phyloP scores from a whole-genome alignment of 2,329 filamentous ascomycete genomes.

The Helotiales sp. region DNA sequence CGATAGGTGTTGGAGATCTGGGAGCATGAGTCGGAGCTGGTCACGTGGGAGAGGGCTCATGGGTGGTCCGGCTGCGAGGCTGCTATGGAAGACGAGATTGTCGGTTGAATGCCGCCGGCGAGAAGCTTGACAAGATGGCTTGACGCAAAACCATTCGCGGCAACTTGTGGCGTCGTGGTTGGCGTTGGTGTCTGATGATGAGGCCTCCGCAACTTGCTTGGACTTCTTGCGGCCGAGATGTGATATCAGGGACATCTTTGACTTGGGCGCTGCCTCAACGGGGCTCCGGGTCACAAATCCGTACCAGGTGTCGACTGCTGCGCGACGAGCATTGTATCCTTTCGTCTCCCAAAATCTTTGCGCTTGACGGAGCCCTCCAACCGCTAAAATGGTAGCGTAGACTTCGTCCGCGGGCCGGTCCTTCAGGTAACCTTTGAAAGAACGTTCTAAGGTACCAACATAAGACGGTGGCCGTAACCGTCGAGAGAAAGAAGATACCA shows the following conservation, averaged over 20 bases:
- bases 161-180: slow-evolving; percentile 38
- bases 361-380: slow-evolving; percentile 67
- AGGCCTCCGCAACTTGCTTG: slow-evolving; percentile 16
- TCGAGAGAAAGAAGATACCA: slow-evolving; percentile 68
- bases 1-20: slow-evolving; percentile 62
- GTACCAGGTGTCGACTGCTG: slow-evolving; percentile 65
- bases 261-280: slow-evolving; percentile 49
- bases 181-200: slow-evolving; percentile 33
- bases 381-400: slow-evolving; percentile 62
- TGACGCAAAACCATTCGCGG: slow-evolving; percentile 45
- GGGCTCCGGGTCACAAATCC: slow-evolving; percentile 54
- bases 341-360: slow-evolving; percentile 70
- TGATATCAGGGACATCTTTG: slow-evolving; percentile 53
- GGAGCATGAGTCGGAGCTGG: slow-evolving; percentile 55
- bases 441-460: slow-evolving; percentile 65
- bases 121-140: slow-evolving; percentile 38
- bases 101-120: slow-evolving; percentile 37
- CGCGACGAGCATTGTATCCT: slow-evolving; percentile 64
- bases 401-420: slow-evolving; percentile 67
- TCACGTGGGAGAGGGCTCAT: slow-evolving; percentile 61
- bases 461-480: slow-evolving; percentile 68
- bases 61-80: slow-evolving; percentile 64
- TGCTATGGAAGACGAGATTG: slow-evolving; percentile 61
- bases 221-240: slow-evolving; percentile 64
- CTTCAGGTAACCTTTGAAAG: slow-evolving; percentile 65